These are phyloP conservation scores for Choiromyces venosus DNA, from an alignment of 495 filamentous ascomycete species.

Conservation along the genomic window DNA sequence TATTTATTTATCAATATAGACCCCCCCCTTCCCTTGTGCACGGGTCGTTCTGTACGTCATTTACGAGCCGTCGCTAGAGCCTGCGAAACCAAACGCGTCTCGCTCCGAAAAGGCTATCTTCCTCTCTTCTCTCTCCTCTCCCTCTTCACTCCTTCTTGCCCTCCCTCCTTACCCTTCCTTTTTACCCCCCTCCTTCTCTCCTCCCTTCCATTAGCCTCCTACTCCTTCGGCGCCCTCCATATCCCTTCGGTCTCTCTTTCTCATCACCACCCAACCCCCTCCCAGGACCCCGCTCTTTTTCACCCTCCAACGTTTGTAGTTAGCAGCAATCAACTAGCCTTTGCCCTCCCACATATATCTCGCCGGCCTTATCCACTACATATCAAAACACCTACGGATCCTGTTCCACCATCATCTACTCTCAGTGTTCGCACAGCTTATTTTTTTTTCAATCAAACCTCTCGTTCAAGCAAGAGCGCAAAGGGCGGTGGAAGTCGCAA, in stretches of 20 bases:
- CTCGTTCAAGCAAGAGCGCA: background rate
- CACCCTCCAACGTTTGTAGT: constrained; percentile 2
- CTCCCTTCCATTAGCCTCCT: constrained; percentile 29
- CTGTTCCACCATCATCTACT: background rate
- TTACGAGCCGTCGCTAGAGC: too few relatives aligned
- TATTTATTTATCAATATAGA: too few relatives aligned
- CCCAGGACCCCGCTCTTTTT: constrained; percentile 6
- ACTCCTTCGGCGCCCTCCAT: constrained; percentile 14
- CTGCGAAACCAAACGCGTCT: too few relatives aligned
- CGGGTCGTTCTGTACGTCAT: too few relatives aligned
- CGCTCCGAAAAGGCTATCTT: background rate
- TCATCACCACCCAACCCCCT: background rate
- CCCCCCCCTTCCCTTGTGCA: too few relatives aligned
- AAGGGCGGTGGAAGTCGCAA: background rate
- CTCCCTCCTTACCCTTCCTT: constrained; percentile 7
- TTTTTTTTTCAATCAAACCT: background rate
- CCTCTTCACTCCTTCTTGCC: background rate
- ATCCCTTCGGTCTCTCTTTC: background rate
- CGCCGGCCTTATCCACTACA: background rate
- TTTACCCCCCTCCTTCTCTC: constrained; percentile 5
- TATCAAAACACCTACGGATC: background rate
- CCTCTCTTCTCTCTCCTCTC: background rate
- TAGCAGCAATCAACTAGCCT: background rate
- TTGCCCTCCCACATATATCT: background rate
- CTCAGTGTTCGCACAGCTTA: background rate